Evolutionary conservation across 768 basidiomycete species (phyloP).

Genomic region (Multifurca ochricompacta): DNA sequence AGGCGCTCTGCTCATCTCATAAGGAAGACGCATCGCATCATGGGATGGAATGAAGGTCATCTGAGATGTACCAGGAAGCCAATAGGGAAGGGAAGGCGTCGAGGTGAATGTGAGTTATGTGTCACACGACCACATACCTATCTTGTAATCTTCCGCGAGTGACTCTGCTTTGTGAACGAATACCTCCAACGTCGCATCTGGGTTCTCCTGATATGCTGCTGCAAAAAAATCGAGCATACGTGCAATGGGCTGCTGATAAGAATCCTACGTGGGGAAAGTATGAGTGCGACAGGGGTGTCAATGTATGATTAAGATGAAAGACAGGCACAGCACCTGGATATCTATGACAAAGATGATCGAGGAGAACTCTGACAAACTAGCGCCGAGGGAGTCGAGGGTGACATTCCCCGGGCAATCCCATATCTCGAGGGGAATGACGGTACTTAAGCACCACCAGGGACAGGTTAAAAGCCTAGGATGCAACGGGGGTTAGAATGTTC

Average conservation of each 20-base stretch:
- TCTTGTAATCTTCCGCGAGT: conserved; percentile 83
- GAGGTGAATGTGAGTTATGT: not conserved
- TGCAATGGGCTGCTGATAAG: conserved; percentile 77
- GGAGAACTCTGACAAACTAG: conserved; percentile 70
- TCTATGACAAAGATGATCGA: conserved; percentile 92
- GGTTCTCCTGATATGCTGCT: conserved; percentile 68
- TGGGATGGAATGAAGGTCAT: not conserved
- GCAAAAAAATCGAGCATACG: conserved; percentile 78
- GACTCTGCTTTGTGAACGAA: conserved; percentile 96
- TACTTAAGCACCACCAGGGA: conserved; percentile 37
- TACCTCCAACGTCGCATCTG: conserved; percentile 73
- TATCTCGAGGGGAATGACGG: conserved; percentile 86
- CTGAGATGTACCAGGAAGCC: conserved; percentile 1
- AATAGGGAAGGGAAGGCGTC: not conserved
- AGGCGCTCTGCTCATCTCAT: not conserved
- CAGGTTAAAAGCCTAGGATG: not conserved
- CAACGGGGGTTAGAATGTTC: not conserved
- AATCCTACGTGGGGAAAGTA: conserved; percentile 41
- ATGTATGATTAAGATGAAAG: conserved; percentile 6
- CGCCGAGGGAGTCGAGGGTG: conserved; percentile 69
- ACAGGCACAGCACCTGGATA: conserved; percentile 59
- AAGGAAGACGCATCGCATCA: not conserved
- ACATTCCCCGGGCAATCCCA: conserved; percentile 93
- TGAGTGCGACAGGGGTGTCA: not conserved
- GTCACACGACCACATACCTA: conserved; percentile 43